Conservation (phyloP, 2,329 filamentous ascomycete genomes). For the Acrocalymma vagum region DNA sequence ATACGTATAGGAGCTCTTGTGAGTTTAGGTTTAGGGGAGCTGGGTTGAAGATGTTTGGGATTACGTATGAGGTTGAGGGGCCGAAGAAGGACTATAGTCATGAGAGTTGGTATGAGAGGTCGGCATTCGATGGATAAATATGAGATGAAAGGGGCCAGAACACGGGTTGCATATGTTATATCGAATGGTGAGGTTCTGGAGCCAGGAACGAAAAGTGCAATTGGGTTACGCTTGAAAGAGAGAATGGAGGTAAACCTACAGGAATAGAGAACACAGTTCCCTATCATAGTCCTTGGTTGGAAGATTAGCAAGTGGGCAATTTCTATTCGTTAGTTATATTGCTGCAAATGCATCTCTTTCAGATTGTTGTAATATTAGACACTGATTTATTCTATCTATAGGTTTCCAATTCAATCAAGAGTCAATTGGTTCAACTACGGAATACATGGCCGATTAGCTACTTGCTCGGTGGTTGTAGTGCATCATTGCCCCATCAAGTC, state of each 20-base stretch:
- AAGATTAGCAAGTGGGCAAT: too few species aligned
- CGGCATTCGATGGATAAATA: conserved; percentile 2
- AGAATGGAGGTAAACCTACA: conserved; percentile 5
- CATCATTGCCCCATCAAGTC: too few species aligned
- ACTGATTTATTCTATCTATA: too few species aligned
- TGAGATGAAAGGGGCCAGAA: conserved; percentile 1
- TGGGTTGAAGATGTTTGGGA: conserved; percentile 38
- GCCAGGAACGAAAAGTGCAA: too few species aligned
- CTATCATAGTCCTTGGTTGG: neutral
- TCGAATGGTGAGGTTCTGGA: neutral
- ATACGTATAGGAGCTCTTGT: conserved; percentile 76
- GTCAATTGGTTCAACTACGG: too few species aligned
- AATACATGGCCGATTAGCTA: too few species aligned
- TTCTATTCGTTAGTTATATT: too few species aligned
- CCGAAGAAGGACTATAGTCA: conserved; percentile 76
- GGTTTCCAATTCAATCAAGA: too few species aligned
- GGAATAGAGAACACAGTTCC: conserved; percentile 1
- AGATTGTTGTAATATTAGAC: too few species aligned
- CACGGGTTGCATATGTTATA: conserved; percentile 7
- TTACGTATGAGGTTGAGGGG: conserved; percentile 73
- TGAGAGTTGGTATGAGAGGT: conserved; percentile 47
- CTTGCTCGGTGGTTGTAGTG: too few species aligned
- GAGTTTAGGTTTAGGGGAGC: conserved; percentile 63
- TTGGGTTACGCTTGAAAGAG: neutral
- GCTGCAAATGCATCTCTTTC: too few species aligned